Evolutionary conservation across 306 rosid species (phyloP).

Genomic region (Trifolium repens): DNA sequence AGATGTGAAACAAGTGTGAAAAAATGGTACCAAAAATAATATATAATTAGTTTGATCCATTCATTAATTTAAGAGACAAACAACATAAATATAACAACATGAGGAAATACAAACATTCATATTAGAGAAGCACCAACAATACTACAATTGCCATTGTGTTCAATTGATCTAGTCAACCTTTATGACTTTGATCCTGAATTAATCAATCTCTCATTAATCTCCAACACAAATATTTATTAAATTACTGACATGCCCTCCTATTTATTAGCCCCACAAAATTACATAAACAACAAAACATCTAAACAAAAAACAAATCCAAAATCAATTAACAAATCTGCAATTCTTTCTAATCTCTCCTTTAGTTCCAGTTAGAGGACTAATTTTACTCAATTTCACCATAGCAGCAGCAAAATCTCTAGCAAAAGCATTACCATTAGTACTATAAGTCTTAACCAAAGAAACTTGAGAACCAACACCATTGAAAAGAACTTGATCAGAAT

Average conservation of each 20-base stretch:
- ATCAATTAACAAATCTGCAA: constrained; percentile 66
- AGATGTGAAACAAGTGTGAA: too few species aligned
- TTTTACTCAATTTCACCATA: constrained; percentile 68
- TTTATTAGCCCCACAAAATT: not conserved
- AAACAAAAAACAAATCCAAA: not conserved
- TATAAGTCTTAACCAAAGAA: constrained; percentile 60
- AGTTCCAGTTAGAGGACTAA: constrained; percentile 69
- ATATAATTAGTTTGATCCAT: not conserved
- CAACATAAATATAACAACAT: not conserved
- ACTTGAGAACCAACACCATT: constrained; percentile 59
- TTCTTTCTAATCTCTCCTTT: constrained; percentile 68
- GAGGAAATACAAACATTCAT: not conserved
- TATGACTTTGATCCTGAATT: constrained; percentile 3
- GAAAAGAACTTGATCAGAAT: constrained; percentile 79
- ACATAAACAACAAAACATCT: not conserved
- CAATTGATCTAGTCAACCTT: constrained; percentile 21
- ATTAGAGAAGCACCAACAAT: not conserved
- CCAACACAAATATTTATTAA: not conserved
- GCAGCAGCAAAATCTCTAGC: constrained; percentile 66
- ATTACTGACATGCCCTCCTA: not conserved
- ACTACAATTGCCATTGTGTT: not conserved
- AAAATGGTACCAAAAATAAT: not conserved
- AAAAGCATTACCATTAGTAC: constrained; percentile 41
- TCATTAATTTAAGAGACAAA: not conserved
- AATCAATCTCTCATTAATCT: not conserved